Percentiles rank a stretch among this genome's conserved stretches.
phyloP scores from a whole-genome alignment of 176 grass and related monocot genomes.

The Puccinellia tenuiflora region DNA sequence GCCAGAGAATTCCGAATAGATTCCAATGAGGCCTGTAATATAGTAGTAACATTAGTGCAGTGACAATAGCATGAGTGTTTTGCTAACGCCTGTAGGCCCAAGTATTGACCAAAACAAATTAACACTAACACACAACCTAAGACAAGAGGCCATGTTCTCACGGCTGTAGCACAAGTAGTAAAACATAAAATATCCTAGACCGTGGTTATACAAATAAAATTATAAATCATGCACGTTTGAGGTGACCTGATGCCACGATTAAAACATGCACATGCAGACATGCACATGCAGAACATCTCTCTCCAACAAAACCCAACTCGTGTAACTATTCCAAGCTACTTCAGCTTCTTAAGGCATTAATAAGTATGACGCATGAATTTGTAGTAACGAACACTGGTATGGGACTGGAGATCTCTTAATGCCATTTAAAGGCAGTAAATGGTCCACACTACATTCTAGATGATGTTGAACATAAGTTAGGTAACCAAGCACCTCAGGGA shows the following conservation, averaged over 20 bases:
- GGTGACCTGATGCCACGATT: neutral
- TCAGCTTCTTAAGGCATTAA: neutral
- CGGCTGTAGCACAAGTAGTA: neutral
- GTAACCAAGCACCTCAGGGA: too few species aligned
- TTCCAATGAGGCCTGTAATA: conserved; percentile 84
- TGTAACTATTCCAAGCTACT: neutral
- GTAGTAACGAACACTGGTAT: neutral
- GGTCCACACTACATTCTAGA: neutral
- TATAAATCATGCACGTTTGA: neutral
- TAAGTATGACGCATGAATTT: neutral
- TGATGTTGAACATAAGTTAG: too few species aligned
- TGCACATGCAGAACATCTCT: too few species aligned
- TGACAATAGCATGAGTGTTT: neutral
- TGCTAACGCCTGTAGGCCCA: neutral
- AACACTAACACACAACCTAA: neutral
- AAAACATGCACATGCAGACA: neutral
- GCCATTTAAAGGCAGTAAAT: neutral
- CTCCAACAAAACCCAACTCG: neutral
- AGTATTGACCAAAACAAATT: neutral
- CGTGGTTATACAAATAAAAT: neutral
- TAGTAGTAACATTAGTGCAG: conserved; percentile 12
- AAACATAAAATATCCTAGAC: neutral
- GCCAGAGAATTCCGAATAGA: conserved; percentile 94
- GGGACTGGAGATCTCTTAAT: neutral
- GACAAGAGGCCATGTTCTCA: neutral